These are phyloP conservation scores for Thielaviopsis euricoi DNA, from an alignment of 2,329 filamentous ascomycete species.

Conservation along the genomic window DNA sequence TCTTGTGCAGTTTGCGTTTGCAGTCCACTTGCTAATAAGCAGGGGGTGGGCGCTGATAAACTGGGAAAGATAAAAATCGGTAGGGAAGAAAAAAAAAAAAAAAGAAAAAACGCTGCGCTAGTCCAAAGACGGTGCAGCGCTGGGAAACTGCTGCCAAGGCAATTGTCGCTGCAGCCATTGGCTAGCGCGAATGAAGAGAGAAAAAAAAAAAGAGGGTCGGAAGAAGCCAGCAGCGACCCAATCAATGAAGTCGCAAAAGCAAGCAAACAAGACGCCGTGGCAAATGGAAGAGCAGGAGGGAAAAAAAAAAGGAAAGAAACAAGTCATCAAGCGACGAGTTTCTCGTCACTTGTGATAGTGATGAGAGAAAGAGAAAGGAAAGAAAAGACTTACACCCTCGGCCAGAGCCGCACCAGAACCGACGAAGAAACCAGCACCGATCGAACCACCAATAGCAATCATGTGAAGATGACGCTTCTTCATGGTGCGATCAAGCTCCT, in stretches of 20 bases:
- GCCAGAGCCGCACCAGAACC: constrained; percentile 38
- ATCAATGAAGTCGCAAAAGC: background rate
- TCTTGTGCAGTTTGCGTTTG: background rate
- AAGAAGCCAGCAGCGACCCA: background rate
- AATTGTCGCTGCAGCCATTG: background rate
- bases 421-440: constrained; percentile 47
- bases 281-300: background rate
- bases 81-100: background rate
- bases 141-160: background rate
- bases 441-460: constrained; percentile 45
- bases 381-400: constrained; percentile 27
- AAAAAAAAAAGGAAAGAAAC: background rate
- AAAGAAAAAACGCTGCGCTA: background rate
- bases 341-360: background rate
- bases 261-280: background rate
- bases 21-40: background rate
- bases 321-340: no score
- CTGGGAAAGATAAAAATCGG: no score
- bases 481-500: constrained; percentile 30
- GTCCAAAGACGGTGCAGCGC: background rate
- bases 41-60: background rate
- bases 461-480: constrained; percentile 43
- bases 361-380: constrained; percentile 1
- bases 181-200: background rate
- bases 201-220: background rate